Percentiles rank a stretch among this genome's conserved stretches.
phyloP scores from a whole-genome alignment of 2,329 filamentous ascomycete genomes.

The Fonsecaea erecta region DNA sequence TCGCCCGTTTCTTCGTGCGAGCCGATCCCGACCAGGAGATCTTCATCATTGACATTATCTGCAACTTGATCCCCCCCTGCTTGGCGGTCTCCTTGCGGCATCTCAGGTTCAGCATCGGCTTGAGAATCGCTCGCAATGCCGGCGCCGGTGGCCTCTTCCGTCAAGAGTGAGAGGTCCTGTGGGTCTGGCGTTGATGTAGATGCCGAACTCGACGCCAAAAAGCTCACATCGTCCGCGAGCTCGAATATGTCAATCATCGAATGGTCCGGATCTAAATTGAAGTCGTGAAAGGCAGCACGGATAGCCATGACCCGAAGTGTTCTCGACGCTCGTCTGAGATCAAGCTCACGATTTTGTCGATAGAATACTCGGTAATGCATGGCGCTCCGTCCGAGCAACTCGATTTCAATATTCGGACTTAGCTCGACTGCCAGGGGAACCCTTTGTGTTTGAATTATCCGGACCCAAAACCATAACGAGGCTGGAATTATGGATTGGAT shows the following conservation, averaged over 20 bases:
- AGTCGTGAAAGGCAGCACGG: constrained; percentile 26
- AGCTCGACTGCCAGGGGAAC: constrained; percentile 25
- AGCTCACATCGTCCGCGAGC: constrained; percentile 23
- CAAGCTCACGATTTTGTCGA: constrained; percentile 13
- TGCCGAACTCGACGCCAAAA: constrained; percentile 10
- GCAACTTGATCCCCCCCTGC: neutral
- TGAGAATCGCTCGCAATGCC: neutral
- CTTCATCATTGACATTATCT: neutral
- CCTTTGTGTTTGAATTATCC: constrained; percentile 24
- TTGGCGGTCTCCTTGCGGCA: neutral
- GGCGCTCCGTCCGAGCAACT: constrained; percentile 19
- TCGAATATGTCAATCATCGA: constrained; percentile 25
- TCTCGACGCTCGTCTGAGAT: constrained; percentile 11
- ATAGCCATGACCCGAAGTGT: constrained; percentile 25
- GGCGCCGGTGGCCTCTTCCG: neutral
- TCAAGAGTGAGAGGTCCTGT: constrained; percentile 14
- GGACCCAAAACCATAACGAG: constrained; percentile 28
- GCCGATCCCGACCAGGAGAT: neutral
- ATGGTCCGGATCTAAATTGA: constrained; percentile 27
- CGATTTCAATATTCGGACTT: constrained; percentile 22
- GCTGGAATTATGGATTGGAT: constrained; percentile 24
- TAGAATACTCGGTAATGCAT: constrained; percentile 18
- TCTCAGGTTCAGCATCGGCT: neutral
- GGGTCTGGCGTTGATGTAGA: constrained; percentile 35
- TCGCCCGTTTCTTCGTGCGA: neutral